Evolutionary conservation across 192 early-diverging fungal genomes (phyloP).

Genomic region (Coemansia biformis): DNA sequence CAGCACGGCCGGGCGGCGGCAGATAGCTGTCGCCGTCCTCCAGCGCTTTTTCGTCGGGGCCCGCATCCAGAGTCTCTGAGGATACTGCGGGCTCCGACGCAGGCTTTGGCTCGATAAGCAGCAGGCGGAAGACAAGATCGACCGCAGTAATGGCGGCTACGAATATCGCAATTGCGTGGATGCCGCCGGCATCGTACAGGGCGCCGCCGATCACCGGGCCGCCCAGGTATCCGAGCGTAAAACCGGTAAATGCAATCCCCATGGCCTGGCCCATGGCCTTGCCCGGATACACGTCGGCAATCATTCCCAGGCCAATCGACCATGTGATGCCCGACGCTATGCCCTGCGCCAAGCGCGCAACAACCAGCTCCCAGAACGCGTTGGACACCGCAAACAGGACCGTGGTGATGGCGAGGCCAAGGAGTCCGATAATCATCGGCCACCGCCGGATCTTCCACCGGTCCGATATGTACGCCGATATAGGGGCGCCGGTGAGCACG

Average conservation of each 20-base stretch:
- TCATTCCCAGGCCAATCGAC: slow-evolving; percentile 66
- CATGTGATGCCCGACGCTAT: slow-evolving; percentile 68
- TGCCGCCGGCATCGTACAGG: slow-evolving; percentile 62
- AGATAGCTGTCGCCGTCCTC: no score
- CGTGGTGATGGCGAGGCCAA: slow-evolving; percentile 59
- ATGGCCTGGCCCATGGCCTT: slow-evolving; percentile 64
- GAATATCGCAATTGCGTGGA: slow-evolving; percentile 64
- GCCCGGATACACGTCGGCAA: slow-evolving; percentile 64
- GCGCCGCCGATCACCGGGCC: slow-evolving; percentile 65
- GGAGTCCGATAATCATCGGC: slow-evolving; percentile 70
- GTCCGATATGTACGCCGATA: slow-evolving; percentile 70
- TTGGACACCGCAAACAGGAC: slow-evolving; percentile 59
- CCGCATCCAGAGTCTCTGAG: no score
- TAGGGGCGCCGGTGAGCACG: slow-evolving; percentile 56
- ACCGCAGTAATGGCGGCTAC: slow-evolving; percentile 55
- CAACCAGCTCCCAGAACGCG: slow-evolving; percentile 60
- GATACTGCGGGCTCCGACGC: no score
- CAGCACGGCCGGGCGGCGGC: no score
- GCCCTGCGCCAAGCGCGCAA: slow-evolving; percentile 69
- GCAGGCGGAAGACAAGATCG: slow-evolving; percentile 58
- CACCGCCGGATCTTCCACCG: slow-evolving; percentile 64
- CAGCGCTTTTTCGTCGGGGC: no score
- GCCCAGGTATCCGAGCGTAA: slow-evolving; percentile 63
- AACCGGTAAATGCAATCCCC: slow-evolving; percentile 63
- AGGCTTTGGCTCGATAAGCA: slow-evolving; percentile 67